Evolutionary conservation across 805 yeast species (phyloP).

Genomic region (Saturnispora zaruensis): DNA sequence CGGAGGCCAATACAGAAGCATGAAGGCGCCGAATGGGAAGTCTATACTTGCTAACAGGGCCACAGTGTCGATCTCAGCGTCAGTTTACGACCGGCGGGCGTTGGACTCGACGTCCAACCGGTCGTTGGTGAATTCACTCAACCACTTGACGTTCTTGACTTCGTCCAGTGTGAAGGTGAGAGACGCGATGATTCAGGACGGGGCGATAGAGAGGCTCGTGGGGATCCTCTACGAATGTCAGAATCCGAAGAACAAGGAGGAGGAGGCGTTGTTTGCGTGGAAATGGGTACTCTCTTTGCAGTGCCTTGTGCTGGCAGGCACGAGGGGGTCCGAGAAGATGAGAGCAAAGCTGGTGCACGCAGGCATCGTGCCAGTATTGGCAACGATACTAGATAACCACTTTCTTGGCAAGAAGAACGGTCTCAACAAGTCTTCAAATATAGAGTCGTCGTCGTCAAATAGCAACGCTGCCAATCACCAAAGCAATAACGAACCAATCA

Average conservation of each 20-base stretch:
- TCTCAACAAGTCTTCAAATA: neutral
- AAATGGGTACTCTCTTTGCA: conserved; percentile 95
- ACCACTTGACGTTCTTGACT: conserved; percentile 80
- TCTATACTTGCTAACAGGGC: conserved; percentile 76
- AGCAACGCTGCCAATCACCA: neutral
- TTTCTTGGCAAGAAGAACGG: conserved; percentile 30
- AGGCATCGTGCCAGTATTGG: conserved; percentile 82
- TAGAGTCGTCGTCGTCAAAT: neutral
- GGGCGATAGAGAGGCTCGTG: conserved; percentile 84
- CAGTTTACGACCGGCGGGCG: conserved; percentile 86
- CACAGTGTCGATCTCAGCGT: conserved; percentile 82
- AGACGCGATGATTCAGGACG: conserved; percentile 81
- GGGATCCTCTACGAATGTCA: conserved; percentile 79
- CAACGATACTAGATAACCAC: conserved; percentile 87
- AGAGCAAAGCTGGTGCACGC: conserved; percentile 84
- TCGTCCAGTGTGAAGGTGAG: conserved; percentile 83
- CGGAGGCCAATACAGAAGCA: conserved; percentile 21
- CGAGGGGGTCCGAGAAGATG: conserved; percentile 83
- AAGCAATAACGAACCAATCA: neutral
- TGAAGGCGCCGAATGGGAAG: conserved; percentile 88
- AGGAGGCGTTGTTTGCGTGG: conserved; percentile 68
- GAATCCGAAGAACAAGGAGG: conserved; percentile 25
- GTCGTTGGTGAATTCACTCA: conserved; percentile 85
- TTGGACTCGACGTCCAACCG: conserved; percentile 82
- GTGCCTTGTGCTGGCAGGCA: conserved; percentile 83